Percentiles rank a stretch among this genome's conserved stretches.
These are phyloP conservation scores for Xylaria acuta DNA, from an alignment of 495 filamentous ascomycete species.

Conservation along the genomic window DNA sequence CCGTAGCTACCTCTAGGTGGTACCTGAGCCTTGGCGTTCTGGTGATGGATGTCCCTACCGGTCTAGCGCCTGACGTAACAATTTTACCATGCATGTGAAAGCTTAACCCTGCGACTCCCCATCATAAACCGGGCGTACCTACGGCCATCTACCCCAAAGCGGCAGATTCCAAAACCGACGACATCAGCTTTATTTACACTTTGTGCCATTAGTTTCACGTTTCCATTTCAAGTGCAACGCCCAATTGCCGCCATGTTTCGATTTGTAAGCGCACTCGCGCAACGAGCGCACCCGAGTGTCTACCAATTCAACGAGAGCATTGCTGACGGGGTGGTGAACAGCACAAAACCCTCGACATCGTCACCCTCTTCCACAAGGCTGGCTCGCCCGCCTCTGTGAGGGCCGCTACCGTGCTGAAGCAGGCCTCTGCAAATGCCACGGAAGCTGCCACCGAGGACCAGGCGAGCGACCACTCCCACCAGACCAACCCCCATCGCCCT, in stretches of 20 bases:
- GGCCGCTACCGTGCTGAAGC: constrained; percentile 75
- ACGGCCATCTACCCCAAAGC: constrained; percentile 34
- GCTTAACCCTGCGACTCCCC: not conserved
- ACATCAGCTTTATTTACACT: not conserved
- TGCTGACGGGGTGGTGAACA: constrained; percentile 39
- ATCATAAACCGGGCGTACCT: not conserved
- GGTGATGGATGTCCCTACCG: not conserved
- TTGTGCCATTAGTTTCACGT: not conserved
- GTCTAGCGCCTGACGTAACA: constrained; percentile 24
- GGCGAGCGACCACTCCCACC: constrained; percentile 61
- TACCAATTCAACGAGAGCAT: not conserved
- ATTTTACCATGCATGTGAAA: constrained; percentile 29
- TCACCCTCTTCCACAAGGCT: constrained; percentile 94
- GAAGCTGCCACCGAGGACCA: constrained; percentile 68
- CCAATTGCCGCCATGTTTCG: constrained; percentile 46
- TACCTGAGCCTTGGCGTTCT: not conserved
- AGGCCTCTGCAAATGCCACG: constrained; percentile 67
- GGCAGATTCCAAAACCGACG: constrained; percentile 20
- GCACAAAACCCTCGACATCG: constrained; percentile 85
- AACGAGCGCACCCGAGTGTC: not conserved
- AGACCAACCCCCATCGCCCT: constrained; percentile 58
- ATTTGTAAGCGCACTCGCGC: constrained; percentile 44
- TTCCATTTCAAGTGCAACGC: not conserved
- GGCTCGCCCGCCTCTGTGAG: constrained; percentile 66
- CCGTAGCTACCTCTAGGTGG: too few relatives aligned